These are phyloP conservation scores for Phytophthora chlamydospora DNA, from an alignment of 352 stramenopile species.

Conservation along the genomic window DNA sequence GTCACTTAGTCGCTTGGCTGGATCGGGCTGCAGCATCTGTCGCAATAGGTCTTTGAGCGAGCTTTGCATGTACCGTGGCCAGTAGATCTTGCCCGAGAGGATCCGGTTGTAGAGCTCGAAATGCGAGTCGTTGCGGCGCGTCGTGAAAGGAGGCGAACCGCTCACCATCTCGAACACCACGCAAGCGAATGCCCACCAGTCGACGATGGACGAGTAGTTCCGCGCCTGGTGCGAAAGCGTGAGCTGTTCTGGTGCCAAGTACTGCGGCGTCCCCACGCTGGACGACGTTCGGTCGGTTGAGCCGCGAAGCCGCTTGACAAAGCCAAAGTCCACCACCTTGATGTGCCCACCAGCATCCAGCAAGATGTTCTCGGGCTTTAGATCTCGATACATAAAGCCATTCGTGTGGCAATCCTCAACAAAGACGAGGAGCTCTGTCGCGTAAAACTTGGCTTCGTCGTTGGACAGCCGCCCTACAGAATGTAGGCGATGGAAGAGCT, in stretches of 20 bases:
- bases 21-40: conserved; percentile 68
- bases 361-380: conserved; percentile 93
- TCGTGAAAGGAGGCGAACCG: conserved; percentile 77
- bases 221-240: conserved; percentile 54
- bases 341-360: conserved; percentile 73
- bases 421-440: conserved; percentile 65
- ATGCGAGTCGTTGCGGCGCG: conserved; percentile 81
- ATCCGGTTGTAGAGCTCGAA: conserved; percentile 90
- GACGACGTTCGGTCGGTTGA: conserved; percentile 55
- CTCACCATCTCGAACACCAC: conserved; percentile 84
- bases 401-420: conserved; percentile 57
- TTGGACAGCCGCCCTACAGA: conserved; percentile 57
- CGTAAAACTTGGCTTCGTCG: conserved; percentile 84
- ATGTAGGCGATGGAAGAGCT: conserved; percentile 68
- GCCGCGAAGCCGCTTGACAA: conserved; percentile 50
- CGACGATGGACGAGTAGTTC: conserved; percentile 77
- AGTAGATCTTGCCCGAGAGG: conserved; percentile 61
- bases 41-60: conserved; percentile 67
- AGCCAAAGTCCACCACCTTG: conserved; percentile 76
- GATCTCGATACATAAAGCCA: conserved; percentile 83
- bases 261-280: conserved; percentile 70
- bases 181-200: conserved; percentile 88
- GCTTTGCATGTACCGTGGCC: conserved; percentile 48
- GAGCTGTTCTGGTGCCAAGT: conserved; percentile 79
- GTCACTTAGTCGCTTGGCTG: conserved; percentile 55